Evolutionary conservation across 2,329 filamentous ascomycete species (phyloP), one percentile per base, ranked within the genome.

Genomic region (Hawksworthiomyces lignivorus): DNA sequence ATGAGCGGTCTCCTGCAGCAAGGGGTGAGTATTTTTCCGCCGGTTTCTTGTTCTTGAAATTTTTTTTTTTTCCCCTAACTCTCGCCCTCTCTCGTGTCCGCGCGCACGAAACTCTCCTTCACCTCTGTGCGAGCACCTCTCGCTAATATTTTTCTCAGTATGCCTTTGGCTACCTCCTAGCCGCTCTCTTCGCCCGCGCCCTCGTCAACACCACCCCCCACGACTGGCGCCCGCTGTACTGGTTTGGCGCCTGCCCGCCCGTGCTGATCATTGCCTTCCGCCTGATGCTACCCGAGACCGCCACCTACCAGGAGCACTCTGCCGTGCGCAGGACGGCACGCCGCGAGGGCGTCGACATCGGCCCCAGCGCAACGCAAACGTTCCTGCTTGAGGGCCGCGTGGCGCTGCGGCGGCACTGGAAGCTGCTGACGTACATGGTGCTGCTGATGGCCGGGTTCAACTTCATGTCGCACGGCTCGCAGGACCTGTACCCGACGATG

Each of bases 391-490:
- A 89, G 54, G 19, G 54, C 63, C 17, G 63, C 53, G 77, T 90
- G 1, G 87, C 86, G 0, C 55, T 94, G 26, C 82, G 78, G 62
- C 75, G 77, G 14, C 85, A 94, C 62, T 94, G 87, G 87, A 51
- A 87, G 17, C 62, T 94, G 4, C 68, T 95, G 40, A 67, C 79
- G 21, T 94, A 94, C 63, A 69, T 94, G 43, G 84, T 94, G 8
- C 68, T 94, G 21, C 70, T 94, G 34, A 92, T 94, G 86, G 82
- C 86, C 3, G 87, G 87, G 6, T 90, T 94, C 69, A 94, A 92
- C 63, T 94, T 90, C 56, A 46, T 52, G 57, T 52, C 34, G 19
- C 85, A 90, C 66, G 86, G 83, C 2, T 82, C 78, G 19, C 84
- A 90, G 59, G 85, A 90, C 63, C 82, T 75, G 36, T 89, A 88